Conservation (phyloP, 129 eudicot genomes). For the Smallanthus sonchifolius region DNA sequence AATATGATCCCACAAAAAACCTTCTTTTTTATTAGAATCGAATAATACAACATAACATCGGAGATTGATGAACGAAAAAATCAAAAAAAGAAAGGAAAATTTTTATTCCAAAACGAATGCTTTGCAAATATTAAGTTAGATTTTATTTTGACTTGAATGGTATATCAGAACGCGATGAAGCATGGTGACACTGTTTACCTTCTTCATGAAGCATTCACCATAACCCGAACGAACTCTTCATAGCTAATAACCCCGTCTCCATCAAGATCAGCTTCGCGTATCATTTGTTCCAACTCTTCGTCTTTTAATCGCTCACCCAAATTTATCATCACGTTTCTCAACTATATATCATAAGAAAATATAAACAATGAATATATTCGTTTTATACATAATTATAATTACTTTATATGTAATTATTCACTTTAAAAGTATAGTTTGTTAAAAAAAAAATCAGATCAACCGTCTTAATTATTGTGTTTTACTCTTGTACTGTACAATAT, state of each 20-base stretch:
- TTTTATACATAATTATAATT: neutral
- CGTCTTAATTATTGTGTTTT: neutral
- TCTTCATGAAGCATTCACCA: conserved; percentile 41
- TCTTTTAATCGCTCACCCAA: conserved; percentile 74
- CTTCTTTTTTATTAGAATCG: neutral
- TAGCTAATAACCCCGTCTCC: conserved; percentile 83
- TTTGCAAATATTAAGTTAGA: conserved; percentile 9
- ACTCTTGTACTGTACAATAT: neutral
- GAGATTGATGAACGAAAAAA: neutral
- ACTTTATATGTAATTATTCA: neutral
- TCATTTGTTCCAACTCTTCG: conserved; percentile 85
- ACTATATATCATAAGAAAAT: conserved; percentile 29
- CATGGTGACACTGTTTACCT: neutral
- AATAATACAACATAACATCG: neutral
- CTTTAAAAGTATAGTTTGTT: neutral
- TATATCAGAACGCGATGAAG: neutral
- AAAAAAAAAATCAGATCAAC: neutral
- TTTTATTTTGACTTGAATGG: neutral
- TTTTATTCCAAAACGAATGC: neutral
- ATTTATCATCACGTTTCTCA: conserved; percentile 74
- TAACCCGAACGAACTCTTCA: conserved; percentile 69
- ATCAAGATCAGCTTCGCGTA: conserved; percentile 73
- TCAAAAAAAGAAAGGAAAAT: neutral
- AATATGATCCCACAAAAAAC: conserved; percentile 16
- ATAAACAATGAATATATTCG: neutral